Percentiles rank a stretch among this genome's conserved stretches.
Evolutionary conservation across 208 protist genomes (phyloP).

Genomic region (Entamoeba nuttalli): DNA sequence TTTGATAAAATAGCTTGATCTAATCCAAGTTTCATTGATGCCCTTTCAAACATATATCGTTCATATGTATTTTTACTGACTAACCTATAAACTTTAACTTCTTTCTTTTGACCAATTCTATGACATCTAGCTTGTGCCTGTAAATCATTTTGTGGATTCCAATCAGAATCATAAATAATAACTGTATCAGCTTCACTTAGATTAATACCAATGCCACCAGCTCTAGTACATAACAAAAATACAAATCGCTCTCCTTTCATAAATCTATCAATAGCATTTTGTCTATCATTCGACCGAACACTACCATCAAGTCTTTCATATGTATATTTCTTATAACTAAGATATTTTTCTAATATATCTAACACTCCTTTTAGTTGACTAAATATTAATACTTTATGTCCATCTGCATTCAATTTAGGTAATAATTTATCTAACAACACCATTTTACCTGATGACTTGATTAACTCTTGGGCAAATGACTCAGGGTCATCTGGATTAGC

Average conservation of each 20-base stretch:
- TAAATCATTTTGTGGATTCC: slow-evolving; percentile 88
- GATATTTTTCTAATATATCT: slow-evolving; percentile 26
- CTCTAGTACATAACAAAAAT: slow-evolving; percentile 48
- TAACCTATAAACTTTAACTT: slow-evolving; percentile 59
- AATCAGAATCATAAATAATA: slow-evolving; percentile 82
- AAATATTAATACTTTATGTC: slow-evolving; percentile 33
- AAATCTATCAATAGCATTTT: slow-evolving; percentile 22
- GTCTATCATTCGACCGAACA: slow-evolving; percentile 4
- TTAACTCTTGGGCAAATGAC: background rate
- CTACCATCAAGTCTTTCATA: slow-evolving; percentile 25
- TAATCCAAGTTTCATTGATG: slow-evolving; percentile 17
- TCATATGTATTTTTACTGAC: slow-evolving; percentile 63
- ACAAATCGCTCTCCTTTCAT: slow-evolving; percentile 12
- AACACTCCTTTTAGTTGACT: slow-evolving; percentile 27
- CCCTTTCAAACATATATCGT: slow-evolving; percentile 57
- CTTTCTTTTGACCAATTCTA: slow-evolving; percentile 36
- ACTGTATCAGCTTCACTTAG: slow-evolving; percentile 49
- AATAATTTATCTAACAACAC: slow-evolving; percentile 27
- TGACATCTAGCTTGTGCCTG: slow-evolving; percentile 75
- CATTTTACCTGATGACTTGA: slow-evolving; percentile 34
- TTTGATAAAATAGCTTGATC: background rate
- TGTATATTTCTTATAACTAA: slow-evolving; percentile 1
- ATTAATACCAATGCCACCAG: slow-evolving; percentile 61
- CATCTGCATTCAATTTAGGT: slow-evolving; percentile 9
- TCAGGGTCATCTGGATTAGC: background rate